Conservation (phyloP, 257 asterid species). For the Galeopsis tetrahit region DNA sequence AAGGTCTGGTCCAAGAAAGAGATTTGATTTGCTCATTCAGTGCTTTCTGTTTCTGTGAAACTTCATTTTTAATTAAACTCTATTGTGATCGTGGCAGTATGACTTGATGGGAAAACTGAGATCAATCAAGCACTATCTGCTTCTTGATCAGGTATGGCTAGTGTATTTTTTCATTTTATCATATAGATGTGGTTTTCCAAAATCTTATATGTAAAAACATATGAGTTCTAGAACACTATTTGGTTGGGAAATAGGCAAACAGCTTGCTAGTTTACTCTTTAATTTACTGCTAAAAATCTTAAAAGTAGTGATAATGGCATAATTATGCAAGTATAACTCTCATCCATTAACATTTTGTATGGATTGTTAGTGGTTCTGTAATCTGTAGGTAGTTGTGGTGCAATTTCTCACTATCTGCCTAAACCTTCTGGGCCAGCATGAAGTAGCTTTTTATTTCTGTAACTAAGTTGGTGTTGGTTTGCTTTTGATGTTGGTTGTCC, state of each 20-base stretch:
- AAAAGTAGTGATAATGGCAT: constrained; percentile 1
- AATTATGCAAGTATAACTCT: constrained; percentile 4
- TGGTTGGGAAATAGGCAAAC: constrained; percentile 18
- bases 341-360: constrained; percentile 9
- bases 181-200: constrained; percentile 3
- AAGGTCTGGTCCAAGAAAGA: constrained; percentile 58
- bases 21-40: constrained; percentile 17
- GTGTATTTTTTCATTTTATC: background rate
- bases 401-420: constrained; percentile 17
- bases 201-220: constrained; percentile 9
- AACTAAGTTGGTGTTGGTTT: constrained; percentile 10
- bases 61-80: constrained; percentile 31
- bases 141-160: constrained; percentile 94
- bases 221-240: constrained; percentile 11
- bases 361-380: constrained; percentile 4
- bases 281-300: constrained; percentile 12
- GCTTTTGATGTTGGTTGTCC: constrained; percentile 6
- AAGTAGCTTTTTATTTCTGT: constrained; percentile 22
- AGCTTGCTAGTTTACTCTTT: constrained; percentile 17
- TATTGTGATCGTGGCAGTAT: constrained; percentile 63
- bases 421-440: background rate
- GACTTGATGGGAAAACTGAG: constrained; percentile 94
- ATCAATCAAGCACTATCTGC: constrained; percentile 98
- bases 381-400: constrained; percentile 11
- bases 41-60: constrained; percentile 26